phyloP scores from a whole-genome alignment of 352 stramenopile genomes.

The Phytophthora palmivora region DNA sequence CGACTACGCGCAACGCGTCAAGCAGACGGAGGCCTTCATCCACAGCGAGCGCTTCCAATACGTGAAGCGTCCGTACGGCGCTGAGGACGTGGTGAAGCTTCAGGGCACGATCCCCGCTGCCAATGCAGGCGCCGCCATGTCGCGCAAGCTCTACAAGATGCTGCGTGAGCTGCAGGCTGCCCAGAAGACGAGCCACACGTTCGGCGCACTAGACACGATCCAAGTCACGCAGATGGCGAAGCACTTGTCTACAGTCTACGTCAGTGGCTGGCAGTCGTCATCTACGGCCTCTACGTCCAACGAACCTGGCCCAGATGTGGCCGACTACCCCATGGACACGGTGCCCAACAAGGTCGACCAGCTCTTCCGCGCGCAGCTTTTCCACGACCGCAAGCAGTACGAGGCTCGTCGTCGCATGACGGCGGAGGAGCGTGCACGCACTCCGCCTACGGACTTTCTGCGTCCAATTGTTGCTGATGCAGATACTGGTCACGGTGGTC shows the following conservation, averaged over 20 bases:
- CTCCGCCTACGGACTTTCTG: conserved; percentile 94
- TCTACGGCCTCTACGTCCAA: conserved; percentile 95
- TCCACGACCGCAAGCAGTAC: conserved; percentile 98
- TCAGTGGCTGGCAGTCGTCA: conserved; percentile 98
- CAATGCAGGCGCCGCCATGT: conserved; percentile 61
- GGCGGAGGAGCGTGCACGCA: conserved; percentile 76
- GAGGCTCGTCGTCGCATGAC: conserved; percentile 91
- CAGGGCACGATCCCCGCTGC: conserved; percentile 71
- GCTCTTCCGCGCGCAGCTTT: conserved; percentile 96
- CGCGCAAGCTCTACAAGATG: conserved; percentile 89
- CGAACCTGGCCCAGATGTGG: conserved; percentile 96
- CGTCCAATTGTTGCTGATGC: conserved; percentile 97
- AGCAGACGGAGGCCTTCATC: conserved; percentile 80
- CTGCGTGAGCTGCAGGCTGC: conserved; percentile 81
- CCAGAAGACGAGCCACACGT: conserved; percentile 88
- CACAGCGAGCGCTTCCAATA: conserved; percentile 79
- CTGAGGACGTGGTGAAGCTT: conserved; percentile 89
- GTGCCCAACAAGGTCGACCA: conserved; percentile 98
- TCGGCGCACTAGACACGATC: conserved; percentile 93
- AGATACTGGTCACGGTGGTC: conserved; percentile 96
- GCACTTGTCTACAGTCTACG: conserved; percentile 96
- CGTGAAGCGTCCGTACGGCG: conserved; percentile 79
- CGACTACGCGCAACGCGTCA: conserved; percentile 65
- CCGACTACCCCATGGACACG: conserved; percentile 99
- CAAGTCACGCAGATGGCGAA: conserved; percentile 96